Evolutionary conservation across 2,329 filamentous ascomycete genomes (phyloP), one percentile per base, ranked within the genome.

Genomic region (Penicillium sp.): DNA sequence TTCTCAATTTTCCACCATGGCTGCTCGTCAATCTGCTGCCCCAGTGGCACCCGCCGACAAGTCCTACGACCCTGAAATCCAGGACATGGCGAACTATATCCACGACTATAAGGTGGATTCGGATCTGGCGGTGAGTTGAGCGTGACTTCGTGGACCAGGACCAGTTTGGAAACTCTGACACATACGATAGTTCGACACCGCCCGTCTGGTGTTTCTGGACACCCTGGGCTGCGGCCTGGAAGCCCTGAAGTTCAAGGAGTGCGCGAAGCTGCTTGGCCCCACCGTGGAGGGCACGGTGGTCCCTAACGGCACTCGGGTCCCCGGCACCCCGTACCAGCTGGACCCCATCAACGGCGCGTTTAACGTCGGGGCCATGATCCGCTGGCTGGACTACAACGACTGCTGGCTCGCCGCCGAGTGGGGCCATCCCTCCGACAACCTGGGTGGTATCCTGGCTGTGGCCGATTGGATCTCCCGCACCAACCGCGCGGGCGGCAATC

Each of bases 341-440:
- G 93, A 97, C 67, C 93, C 93, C 26, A 83, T 97, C 65, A 91
- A 91, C 60, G 93, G 85, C 49, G 93, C 93, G 51, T 97, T 98
- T 81, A 97, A 97, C 78, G 97, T 98, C 59, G 93, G 93, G 59
- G 86, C 93, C 60, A 94, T 95, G 84, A 95, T 98, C 74, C 81
- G 93, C 64, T 98, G 93, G 93, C 81, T 98, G 60, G 93, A 98
- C 75, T 98, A 97, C 80, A 98, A 98, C 70, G 93, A 98, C 79
- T 97, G 93, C 81, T 98, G 91, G 93, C 78, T 97, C 51, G 93
- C 91, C 30, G 93, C 93, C 41, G 93, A 98, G 75, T 98, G 93
- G 93, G 93, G 93, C 43, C 93, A 98, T 71, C 93, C 93, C 48
- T 96, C 90, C 4, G 93, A 98, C 76, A 98, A 98, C 77, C 71